These are phyloP conservation scores for Lantana camara DNA, from an alignment of 257 asterid genomes.

Conservation along the genomic window DNA sequence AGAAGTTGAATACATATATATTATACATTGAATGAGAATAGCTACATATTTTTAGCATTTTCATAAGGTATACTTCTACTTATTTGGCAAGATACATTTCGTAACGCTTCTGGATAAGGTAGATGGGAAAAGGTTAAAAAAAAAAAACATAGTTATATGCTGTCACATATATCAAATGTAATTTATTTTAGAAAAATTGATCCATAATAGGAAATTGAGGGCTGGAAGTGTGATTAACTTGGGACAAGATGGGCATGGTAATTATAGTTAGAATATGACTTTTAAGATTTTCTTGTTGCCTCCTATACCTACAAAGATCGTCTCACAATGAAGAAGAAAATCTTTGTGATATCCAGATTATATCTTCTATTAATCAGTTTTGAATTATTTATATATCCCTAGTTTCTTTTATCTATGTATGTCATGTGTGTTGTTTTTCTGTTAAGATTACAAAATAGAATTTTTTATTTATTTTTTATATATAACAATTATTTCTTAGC, in stretches of 20 bases:
- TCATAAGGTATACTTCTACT: too few species aligned
- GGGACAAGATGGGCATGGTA: constrained; percentile 23
- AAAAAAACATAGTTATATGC: neutral
- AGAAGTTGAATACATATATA: too few species aligned
- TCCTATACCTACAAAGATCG: constrained; percentile 36
- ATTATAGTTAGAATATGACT: constrained; percentile 45
- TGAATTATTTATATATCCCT: too few species aligned
- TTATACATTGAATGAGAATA: too few species aligned
- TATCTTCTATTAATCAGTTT: too few species aligned
- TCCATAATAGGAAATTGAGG: neutral
- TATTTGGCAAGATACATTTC: neutral
- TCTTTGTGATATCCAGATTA: constrained; percentile 32
- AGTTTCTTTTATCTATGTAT: too few species aligned
- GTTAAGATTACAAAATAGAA: too few species aligned
- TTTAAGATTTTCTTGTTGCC: constrained; percentile 36
- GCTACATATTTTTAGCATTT: too few species aligned
- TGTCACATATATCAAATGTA: neutral
- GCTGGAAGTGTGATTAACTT: constrained; percentile 8
- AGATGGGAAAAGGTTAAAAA: neutral
- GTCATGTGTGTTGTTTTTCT: too few species aligned
- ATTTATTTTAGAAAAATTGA: too few species aligned
- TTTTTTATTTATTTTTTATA: too few species aligned
- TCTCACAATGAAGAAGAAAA: constrained; percentile 40
- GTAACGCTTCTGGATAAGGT: constrained; percentile 4
- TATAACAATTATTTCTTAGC: too few species aligned